phyloP scores from a whole-genome alignment of 1,284 basidiomycete genomes.

The Cutaneotrichosporon sp. region DNA sequence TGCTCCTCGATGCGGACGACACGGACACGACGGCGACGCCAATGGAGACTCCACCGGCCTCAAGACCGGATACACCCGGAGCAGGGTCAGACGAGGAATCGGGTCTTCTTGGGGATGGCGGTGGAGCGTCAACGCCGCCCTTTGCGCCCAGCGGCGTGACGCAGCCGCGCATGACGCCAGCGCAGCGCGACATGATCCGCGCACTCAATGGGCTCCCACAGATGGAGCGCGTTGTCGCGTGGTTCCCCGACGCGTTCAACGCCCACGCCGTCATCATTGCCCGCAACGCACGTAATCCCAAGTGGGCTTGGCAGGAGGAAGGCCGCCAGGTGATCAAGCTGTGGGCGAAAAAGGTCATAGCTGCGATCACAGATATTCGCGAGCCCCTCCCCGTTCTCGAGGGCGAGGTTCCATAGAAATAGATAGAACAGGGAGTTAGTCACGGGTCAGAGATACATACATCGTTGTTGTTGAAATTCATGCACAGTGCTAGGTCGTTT shows the following conservation, averaged over 20 bases:
- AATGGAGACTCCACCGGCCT: background rate
- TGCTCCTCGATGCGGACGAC: background rate
- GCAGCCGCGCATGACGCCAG: slow-evolving; percentile 27
- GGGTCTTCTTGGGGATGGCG: no score
- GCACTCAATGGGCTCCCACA: slow-evolving; percentile 30
- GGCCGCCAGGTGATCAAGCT: slow-evolving; percentile 27
- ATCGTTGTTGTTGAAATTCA: no score
- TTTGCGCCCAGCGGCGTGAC: background rate
- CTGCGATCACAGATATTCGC: slow-evolving; percentile 1
- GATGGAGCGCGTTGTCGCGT: slow-evolving; percentile 34
- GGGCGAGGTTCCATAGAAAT: no score
- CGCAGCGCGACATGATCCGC: slow-evolving; percentile 32
- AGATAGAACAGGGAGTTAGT: no score
- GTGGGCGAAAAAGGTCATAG: slow-evolving; percentile 26
- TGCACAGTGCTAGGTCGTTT: no score
- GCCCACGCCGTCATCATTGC: slow-evolving; percentile 39
- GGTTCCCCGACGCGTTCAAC: slow-evolving; percentile 43
- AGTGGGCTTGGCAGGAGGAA: slow-evolving; percentile 28
- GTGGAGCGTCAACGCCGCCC: background rate
- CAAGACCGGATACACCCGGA: background rate
- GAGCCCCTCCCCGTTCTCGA: background rate
- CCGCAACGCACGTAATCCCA: slow-evolving; percentile 16
- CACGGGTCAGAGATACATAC: no score
- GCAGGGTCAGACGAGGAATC: background rate
- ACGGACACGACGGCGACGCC: background rate